A percentile compares a stretch with the other conserved stretches of the same genome.
Evolutionary conservation across 2,329 filamentous ascomycete species (phyloP).

Genomic region (Mariannaea elegans): DNA sequence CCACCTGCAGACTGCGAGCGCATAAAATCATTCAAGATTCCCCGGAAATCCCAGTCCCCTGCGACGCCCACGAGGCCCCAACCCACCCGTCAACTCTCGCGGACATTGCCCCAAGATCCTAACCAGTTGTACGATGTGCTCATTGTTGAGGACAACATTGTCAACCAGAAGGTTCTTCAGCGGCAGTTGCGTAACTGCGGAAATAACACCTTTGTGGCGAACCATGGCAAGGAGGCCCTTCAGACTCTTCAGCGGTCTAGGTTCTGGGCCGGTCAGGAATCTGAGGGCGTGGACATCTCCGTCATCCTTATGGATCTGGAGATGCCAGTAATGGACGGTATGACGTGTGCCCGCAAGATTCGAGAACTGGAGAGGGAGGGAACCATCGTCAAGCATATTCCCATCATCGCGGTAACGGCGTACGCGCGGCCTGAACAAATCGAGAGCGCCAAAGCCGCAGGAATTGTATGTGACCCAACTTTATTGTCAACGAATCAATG

Average conservation of each 20-base stretch:
- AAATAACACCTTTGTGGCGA: conserved; percentile 69
- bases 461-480: conserved; percentile 66
- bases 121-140: conserved; percentile 61
- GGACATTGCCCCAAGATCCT: conserved; percentile 23
- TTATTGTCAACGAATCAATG: too few species aligned
- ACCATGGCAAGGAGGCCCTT: conserved; percentile 71
- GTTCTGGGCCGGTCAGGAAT: conserved; percentile 62
- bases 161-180: conserved; percentile 72
- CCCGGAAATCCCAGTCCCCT: conserved; percentile 40
- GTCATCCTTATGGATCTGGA: conserved; percentile 84
- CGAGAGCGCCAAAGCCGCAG: conserved; percentile 73
- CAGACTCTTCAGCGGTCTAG: conserved; percentile 64
- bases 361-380: conserved; percentile 72
- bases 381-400: conserved; percentile 71
- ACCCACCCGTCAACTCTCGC: conserved; percentile 28
- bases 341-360: conserved; percentile 76
- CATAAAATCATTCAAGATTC: conserved; percentile 48
- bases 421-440: conserved; percentile 82
- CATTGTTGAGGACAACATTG: conserved; percentile 74
- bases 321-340: conserved; percentile 86
- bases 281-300: conserved; percentile 63
- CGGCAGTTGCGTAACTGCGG: conserved; percentile 69
- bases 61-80: conserved; percentile 27
- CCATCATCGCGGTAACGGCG: conserved; percentile 84
- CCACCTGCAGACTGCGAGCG: conserved; percentile 50